phyloP scores from a whole-genome alignment of 2,329 filamentous ascomycete genomes.

The Gliomastix tumulicola region DNA sequence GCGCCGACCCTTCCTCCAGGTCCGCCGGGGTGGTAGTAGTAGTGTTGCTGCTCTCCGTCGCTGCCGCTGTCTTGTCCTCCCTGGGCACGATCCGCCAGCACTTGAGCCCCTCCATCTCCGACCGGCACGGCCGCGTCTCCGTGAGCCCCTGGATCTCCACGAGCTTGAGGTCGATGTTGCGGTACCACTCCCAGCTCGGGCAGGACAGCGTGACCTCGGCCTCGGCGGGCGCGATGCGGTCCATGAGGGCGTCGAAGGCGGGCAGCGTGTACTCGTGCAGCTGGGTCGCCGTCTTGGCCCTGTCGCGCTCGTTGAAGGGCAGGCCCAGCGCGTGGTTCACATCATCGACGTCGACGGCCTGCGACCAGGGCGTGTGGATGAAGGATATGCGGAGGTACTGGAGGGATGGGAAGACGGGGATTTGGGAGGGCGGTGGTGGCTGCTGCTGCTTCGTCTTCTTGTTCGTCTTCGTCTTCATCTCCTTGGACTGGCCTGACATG shows the following conservation, averaged over 20 bases:
- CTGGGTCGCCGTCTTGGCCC: neutral
- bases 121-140: neutral
- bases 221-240: neutral
- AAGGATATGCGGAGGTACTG: neutral
- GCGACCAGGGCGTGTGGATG: neutral
- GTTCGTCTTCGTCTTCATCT: no score
- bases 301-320: neutral
- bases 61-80: no score
- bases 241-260: neutral
- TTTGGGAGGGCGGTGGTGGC: no score
- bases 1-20: no score
- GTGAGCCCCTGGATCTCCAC: neutral
- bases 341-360: no score
- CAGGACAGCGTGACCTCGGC: neutral
- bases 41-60: no score
- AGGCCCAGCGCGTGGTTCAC: neutral
- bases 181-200: neutral
- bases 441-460: no score
- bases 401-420: neutral
- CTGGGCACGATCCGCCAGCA: neutral
- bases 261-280: neutral
- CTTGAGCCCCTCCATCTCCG: neutral
- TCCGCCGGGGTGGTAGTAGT: no score
- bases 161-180: neutral
- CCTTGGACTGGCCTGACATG: no score